Conservation (phyloP, 163 green algal species). For the Volvox carteri region DNA sequence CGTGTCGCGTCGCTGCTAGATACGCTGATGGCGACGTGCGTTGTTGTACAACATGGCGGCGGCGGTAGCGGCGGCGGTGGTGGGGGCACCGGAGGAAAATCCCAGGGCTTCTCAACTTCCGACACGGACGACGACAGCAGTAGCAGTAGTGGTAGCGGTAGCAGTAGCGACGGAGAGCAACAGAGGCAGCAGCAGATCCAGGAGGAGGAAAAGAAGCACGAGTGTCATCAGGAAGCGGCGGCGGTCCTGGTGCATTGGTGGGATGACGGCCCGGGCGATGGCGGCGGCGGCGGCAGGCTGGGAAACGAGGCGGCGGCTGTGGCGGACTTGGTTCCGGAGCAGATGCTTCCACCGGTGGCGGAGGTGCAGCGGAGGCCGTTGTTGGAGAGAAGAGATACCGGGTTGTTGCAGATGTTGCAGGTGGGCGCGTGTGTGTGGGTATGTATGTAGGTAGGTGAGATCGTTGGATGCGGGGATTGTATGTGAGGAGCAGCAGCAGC, state of each 20-base stretch:
- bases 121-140: neutral
- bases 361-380: neutral
- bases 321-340: neutral
- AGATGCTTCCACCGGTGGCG: neutral
- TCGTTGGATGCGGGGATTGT: no score
- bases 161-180: neutral
- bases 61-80: neutral
- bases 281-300: neutral
- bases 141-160: neutral
- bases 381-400: constrained; percentile 32
- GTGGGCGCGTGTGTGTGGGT: no score
- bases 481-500: no score
- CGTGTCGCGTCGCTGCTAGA: neutral
- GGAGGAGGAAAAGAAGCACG: neutral
- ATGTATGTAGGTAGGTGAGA: no score
- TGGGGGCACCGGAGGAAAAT: no score
- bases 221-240: no score
- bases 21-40: constrained; percentile 15
- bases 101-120: neutral
- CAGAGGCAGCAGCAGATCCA: neutral
- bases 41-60: neutral
- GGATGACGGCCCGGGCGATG: neutral
- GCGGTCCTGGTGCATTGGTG: neutral
- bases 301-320: neutral
- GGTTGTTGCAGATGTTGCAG: constrained; percentile 28